These are phyloP conservation scores for Panicum miliaceum DNA, from an alignment of 176 grass and related monocot species.

Conservation along the genomic window DNA sequence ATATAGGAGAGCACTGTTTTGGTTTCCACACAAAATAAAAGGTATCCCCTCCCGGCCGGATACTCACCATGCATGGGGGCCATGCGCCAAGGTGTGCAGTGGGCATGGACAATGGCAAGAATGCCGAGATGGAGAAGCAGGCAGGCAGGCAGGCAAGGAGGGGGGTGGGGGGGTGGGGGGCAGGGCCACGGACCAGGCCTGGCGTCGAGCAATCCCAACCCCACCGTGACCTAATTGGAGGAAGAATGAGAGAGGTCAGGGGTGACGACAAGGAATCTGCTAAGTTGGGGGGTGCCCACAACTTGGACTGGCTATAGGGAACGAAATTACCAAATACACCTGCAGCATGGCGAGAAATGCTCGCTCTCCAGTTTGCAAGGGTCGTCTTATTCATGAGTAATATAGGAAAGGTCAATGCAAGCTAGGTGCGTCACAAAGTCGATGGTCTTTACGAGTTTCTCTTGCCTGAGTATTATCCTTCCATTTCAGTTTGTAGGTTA, in stretches of 20 bases:
- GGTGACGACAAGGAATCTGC: slow-evolving; percentile 33
- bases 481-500: no score
- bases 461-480: not conserved
- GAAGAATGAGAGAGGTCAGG: slow-evolving; percentile 9
- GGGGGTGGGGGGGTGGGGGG: no score
- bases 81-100: not conserved
- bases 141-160: no score
- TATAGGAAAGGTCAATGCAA: not conserved
- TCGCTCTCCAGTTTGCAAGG: no score
- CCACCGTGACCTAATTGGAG: slow-evolving; percentile 36
- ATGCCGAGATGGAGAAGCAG: not conserved
- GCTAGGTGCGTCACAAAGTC: not conserved
- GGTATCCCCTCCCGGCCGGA: not conserved
- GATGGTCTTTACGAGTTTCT: not conserved
- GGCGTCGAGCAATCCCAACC: slow-evolving; percentile 36
- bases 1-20: slow-evolving; percentile 22
- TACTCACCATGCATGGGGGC: not conserved
- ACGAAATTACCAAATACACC: no score
- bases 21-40: slow-evolving; percentile 26
- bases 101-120: not conserved
- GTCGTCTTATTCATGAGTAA: not conserved
- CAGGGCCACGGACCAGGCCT: slow-evolving; percentile 4
- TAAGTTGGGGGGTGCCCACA: not conserved
- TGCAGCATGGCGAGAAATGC: no score
- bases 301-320: not conserved